phyloP scores from a whole-genome alignment of 257 asterid genomes.

The Ophiorrhiza pumila region DNA sequence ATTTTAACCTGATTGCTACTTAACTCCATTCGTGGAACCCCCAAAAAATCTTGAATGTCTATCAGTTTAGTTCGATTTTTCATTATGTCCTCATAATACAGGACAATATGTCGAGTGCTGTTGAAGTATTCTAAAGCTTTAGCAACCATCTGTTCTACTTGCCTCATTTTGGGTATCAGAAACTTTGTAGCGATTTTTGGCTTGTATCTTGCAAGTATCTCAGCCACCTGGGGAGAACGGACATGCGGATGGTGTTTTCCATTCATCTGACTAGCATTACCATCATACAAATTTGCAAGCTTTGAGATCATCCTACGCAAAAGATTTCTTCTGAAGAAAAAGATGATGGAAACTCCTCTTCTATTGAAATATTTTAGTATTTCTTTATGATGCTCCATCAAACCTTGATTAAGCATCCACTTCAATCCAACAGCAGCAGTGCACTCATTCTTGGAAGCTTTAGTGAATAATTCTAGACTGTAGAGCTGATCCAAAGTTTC shows the following conservation, averaged over 20 bases:
- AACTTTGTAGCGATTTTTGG: constrained; percentile 61
- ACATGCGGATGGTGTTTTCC: constrained; percentile 98
- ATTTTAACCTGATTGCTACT: constrained; percentile 87
- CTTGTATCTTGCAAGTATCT: constrained; percentile 77
- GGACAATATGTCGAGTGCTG: constrained; percentile 73
- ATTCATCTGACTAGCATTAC: constrained; percentile 64
- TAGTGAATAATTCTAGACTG: constrained; percentile 75
- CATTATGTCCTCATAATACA: constrained; percentile 80
- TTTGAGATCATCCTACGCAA: constrained; percentile 83
- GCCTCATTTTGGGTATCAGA: constrained; percentile 59
- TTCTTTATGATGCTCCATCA: constrained; percentile 72
- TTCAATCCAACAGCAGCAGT: constrained; percentile 97
- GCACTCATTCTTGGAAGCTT: constrained; percentile 97
- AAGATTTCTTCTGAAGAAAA: constrained; percentile 87
- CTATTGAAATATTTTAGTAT: constrained; percentile 69
- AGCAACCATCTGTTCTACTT: constrained; percentile 61
- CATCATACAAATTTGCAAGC: constrained; percentile 88
- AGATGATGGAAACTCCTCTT: constrained; percentile 81
- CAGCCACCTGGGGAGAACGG: constrained; percentile 80
- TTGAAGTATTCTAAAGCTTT: constrained; percentile 67
- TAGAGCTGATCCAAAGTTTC: constrained; percentile 80
- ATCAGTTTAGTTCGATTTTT: constrained; percentile 64
- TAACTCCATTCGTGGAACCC: constrained; percentile 60
- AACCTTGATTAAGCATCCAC: constrained; percentile 98
- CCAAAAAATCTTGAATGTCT: constrained; percentile 75